Evolutionary conservation across 2,329 filamentous ascomycete genomes (phyloP).

Genomic region (Nothophoma quercina): DNA sequence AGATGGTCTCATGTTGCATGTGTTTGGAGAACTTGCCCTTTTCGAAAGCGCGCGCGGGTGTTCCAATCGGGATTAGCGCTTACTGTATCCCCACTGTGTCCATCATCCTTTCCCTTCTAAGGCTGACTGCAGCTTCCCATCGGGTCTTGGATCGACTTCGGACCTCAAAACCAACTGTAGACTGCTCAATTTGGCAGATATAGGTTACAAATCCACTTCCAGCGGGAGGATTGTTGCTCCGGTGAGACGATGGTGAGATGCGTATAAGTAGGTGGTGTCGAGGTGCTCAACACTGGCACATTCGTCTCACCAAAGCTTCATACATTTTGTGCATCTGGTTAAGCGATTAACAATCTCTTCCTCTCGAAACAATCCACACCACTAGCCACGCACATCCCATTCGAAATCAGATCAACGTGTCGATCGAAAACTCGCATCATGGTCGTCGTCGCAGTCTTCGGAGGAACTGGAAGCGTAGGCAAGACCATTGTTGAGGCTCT

Average conservation of each 20-base stretch:
- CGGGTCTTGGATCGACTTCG: too few relatives aligned
- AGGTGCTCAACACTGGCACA: too few relatives aligned
- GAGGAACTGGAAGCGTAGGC: constrained; percentile 58
- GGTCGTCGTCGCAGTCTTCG: constrained; percentile 56
- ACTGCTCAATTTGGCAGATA: too few relatives aligned
- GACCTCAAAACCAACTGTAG: too few relatives aligned
- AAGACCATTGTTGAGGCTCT: constrained; percentile 57
- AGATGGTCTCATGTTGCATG: too few relatives aligned
- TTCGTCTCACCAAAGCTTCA: too few relatives aligned
- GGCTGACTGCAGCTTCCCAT: not conserved
- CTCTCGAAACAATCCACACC: not conserved
- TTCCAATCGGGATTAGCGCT: not conserved
- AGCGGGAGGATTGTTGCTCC: too few relatives aligned
- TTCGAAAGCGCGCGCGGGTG: constrained; percentile 12
- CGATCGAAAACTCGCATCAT: constrained; percentile 30
- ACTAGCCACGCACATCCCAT: not conserved
- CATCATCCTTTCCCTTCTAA: not conserved
- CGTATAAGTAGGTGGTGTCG: too few relatives aligned
- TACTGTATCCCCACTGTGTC: not conserved
- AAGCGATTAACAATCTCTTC: not conserved
- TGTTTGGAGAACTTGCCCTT: too few relatives aligned
- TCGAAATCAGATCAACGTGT: not conserved
- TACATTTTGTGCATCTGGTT: too few relatives aligned
- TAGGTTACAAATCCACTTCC: too few relatives aligned
- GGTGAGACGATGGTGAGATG: too few relatives aligned